phyloP scores from a whole-genome alignment of 768 basidiomycete genomes.

The Pulveroboletus sp. region DNA sequence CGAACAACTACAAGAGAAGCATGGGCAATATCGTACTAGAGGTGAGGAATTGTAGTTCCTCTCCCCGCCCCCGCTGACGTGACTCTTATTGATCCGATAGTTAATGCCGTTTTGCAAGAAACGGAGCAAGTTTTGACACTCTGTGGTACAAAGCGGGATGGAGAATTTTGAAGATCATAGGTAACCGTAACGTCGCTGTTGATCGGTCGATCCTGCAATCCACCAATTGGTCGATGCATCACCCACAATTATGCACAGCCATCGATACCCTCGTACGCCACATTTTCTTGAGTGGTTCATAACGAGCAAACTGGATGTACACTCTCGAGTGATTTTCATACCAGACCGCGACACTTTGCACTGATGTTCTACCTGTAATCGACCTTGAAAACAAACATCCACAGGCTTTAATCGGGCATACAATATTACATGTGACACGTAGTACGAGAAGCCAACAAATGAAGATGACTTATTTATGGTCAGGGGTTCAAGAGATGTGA shows the following conservation, averaged over 20 bases:
- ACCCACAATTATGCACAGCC: not conserved
- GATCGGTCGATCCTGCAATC: not conserved
- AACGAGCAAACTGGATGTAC: not conserved
- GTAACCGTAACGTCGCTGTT: no score
- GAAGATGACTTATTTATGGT: not conserved
- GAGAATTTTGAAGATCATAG: slow-evolving; percentile 10
- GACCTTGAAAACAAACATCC: not conserved
- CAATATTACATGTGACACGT: not conserved
- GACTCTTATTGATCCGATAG: slow-evolving; percentile 20
- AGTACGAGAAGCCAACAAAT: not conserved
- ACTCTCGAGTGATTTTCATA: no score
- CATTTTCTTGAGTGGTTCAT: not conserved
- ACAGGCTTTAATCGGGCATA: not conserved
- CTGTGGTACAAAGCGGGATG: slow-evolving; percentile 44
- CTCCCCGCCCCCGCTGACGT: slow-evolving; percentile 3
- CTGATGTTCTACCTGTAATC: not conserved
- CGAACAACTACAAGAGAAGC: slow-evolving; percentile 39
- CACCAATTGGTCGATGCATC: not conserved
- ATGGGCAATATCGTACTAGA: slow-evolving; percentile 39
- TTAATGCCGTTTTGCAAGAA: slow-evolving; percentile 41
- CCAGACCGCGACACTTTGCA: not conserved
- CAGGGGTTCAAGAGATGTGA: not conserved
- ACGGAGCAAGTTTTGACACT: slow-evolving; percentile 41
- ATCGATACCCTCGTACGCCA: not conserved
- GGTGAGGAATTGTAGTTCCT: slow-evolving; percentile 26